phyloP scores from a whole-genome alignment of 345 rosid species.

The Salix koriyanagi region DNA sequence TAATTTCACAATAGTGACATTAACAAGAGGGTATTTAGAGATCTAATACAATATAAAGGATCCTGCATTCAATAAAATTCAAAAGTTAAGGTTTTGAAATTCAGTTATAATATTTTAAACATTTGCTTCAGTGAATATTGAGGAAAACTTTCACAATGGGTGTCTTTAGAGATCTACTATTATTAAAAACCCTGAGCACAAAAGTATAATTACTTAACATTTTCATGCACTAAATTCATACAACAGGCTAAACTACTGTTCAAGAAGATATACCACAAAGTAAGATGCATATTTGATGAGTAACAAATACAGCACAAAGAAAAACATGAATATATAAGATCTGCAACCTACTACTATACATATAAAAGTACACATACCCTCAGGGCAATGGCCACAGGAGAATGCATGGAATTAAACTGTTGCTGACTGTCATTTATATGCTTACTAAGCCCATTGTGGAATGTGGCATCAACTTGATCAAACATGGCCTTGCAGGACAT shows the following conservation, averaged over 20 bases:
- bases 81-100: neutral
- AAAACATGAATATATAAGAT: neutral
- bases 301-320: neutral
- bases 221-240: neutral
- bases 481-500: constrained; percentile 83
- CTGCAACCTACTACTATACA: neutral
- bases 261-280: neutral
- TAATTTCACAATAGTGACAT: neutral
- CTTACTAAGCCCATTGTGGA: constrained; percentile 71
- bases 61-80: neutral
- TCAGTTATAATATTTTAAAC: neutral
- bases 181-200: neutral
- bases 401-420: constrained; percentile 57
- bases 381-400: constrained; percentile 63
- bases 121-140: neutral
- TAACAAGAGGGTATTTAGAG: neutral
- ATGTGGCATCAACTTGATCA: constrained; percentile 79
- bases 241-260: neutral
- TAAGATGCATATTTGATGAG: neutral
- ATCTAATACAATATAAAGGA: neutral
- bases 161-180: neutral
- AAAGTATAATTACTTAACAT: neutral
- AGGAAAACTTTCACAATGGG: neutral
- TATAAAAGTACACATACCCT: constrained; percentile 39
- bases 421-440: constrained; percentile 66